Evolutionary conservation across 1,139 yeast genomes (phyloP), one percentile per base, ranked within the genome.

Genomic region (Yamadazyma triangularis): DNA sequence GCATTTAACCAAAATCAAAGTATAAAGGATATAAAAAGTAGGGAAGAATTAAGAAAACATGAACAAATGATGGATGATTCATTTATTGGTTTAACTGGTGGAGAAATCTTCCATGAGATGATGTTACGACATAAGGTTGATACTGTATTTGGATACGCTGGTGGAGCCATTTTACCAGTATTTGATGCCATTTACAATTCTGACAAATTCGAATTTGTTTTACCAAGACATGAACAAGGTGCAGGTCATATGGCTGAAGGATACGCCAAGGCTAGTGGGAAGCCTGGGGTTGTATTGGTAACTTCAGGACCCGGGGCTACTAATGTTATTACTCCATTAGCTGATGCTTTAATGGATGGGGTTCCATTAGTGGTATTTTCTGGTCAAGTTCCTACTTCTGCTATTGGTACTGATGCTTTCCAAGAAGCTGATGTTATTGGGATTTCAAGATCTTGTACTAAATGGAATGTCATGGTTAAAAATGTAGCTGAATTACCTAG

Each of bases 201-300:
- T 11, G 81, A 83, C 36, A 77, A 83, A 51, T 89, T 91, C 70
- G 79, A 80, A 46, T 91, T 91, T 57, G 86, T 91, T 36, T 70
- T 91, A 47, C 98, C 98, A 31, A 78, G 95, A 53, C 98, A 91
- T 57, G 98, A 91, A 61, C 98, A 91, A 65, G 98, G 98, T 59
- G 98, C 98, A 14, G 98, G 98, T 31, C 98, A 91, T 62, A 91
- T 91, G 98, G 98, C 98, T 33, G 97, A 91, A 66, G 98, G 98
- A 40, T 91, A 91, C 50, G 97, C 98, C 35, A 74, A 94, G 47
- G 98, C 95, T 22, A 64, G 75, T 32, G 98, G 98, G 37, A 91
- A 87, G 58, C 93, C 96, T n/a, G 98, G 98, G 64, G 95, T 91
- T 44, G 97, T 91, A 35, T 70, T 91, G 51, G 98, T 91, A 31